These are phyloP conservation scores for Tritrichomonas foetus DNA, from an alignment of 208 protist genomes.

Conservation along the genomic window DNA sequence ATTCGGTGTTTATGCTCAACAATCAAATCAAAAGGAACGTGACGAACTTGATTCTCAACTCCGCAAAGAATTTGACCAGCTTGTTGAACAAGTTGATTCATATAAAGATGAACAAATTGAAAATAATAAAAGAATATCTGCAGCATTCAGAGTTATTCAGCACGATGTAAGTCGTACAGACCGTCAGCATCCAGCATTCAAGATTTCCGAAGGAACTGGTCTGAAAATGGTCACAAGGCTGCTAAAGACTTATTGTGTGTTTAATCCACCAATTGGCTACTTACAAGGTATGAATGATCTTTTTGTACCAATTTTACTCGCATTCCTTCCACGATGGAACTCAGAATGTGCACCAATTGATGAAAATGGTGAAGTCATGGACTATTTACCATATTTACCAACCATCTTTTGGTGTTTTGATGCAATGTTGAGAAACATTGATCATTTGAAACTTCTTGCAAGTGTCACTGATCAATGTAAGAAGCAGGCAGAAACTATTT, in stretches of 20 bases:
- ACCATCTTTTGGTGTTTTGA: conserved; percentile 36
- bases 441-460: background rate
- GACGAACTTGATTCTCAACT: background rate
- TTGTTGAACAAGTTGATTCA: background rate
- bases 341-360: background rate
- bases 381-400: background rate
- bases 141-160: conserved; percentile 15
- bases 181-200: background rate
- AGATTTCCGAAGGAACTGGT: background rate
- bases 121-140: background rate
- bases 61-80: background rate
- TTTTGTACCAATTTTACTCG: conserved; percentile 9
- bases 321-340: background rate
- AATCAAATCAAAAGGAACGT: background rate
- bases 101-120: background rate
- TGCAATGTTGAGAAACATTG: background rate
- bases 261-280: conserved; percentile 14
- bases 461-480: background rate
- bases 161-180: conserved; percentile 23
- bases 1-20: background rate
- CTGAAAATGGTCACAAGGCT: background rate
- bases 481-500: background rate
- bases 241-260: background rate
- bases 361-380: background rate
- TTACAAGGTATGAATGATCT: conserved; percentile 38